phyloP scores from a whole-genome alignment of 2,329 filamentous ascomycete species.

The Fusarium sp. region DNA sequence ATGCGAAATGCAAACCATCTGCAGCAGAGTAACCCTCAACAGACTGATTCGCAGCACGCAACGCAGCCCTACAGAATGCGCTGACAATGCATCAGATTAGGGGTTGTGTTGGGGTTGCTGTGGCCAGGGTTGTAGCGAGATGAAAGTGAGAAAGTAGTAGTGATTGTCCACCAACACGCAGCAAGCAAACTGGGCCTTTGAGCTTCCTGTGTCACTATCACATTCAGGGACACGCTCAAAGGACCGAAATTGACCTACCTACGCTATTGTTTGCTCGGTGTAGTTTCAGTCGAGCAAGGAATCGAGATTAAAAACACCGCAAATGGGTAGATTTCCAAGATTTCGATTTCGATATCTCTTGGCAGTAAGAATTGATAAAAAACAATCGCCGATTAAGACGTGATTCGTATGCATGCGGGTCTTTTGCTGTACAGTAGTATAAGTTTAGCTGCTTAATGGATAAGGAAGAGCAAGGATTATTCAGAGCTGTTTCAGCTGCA shows the following conservation, averaged over 20 bases:
- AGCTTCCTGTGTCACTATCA: slow-evolving; percentile 14
- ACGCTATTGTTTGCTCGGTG: background rate
- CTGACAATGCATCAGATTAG: slow-evolving; percentile 7
- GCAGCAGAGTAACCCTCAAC: background rate
- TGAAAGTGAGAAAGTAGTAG: slow-evolving; percentile 28
- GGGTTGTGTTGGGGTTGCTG: slow-evolving; percentile 17
- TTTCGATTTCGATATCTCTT: slow-evolving; percentile 17
- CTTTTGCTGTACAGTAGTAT: slow-evolving; percentile 15
- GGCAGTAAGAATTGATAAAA: slow-evolving; percentile 23
- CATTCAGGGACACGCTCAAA: slow-evolving; percentile 4
- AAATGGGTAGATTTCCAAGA: slow-evolving; percentile 22
- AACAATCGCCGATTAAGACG: slow-evolving; percentile 30
- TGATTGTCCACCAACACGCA: slow-evolving; percentile 16
- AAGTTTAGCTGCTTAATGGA: slow-evolving; percentile 6
- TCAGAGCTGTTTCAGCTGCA: slow-evolving; percentile 33
- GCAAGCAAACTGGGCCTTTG: slow-evolving; percentile 5
- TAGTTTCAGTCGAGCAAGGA: slow-evolving; percentile 15
- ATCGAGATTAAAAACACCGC: slow-evolving; percentile 23
- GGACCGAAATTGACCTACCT: slow-evolving; percentile 25
- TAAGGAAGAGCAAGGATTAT: background rate
- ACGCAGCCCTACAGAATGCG: slow-evolving; percentile 37
- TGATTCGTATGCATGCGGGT: slow-evolving; percentile 21
- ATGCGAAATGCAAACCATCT: slow-evolving; percentile 7
- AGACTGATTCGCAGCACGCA: slow-evolving; percentile 10
- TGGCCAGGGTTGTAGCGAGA: slow-evolving; percentile 40